These are phyloP conservation scores for Boletus reticulatus DNA, from an alignment of 768 basidiomycete genomes.

Conservation along the genomic window DNA sequence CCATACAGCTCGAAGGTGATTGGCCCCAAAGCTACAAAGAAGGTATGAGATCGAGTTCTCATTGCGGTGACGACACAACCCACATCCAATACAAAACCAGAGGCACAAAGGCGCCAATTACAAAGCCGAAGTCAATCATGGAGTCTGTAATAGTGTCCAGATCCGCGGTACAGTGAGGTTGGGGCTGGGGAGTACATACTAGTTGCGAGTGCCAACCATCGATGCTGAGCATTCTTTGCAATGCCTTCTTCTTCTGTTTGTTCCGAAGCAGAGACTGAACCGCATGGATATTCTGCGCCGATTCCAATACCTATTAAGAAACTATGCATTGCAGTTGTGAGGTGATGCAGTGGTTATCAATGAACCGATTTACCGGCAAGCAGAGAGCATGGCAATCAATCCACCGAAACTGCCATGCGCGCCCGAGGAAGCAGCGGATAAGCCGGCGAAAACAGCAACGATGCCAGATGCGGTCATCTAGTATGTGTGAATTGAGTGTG, in stretches of 20 bases:
- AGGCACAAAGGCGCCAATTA: constrained; percentile 76
- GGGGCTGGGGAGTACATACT: constrained; percentile 46
- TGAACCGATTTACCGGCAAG: constrained; percentile 56
- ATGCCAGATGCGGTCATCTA: constrained; percentile 83
- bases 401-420: constrained; percentile 69
- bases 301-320: constrained; percentile 89
- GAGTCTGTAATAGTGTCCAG: constrained; percentile 43
- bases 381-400: constrained; percentile 73
- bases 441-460: constrained; percentile 77
- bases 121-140: constrained; percentile 88
- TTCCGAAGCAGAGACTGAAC: constrained; percentile 85
- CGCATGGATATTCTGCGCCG: constrained; percentile 89
- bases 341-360: neutral
- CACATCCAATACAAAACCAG: constrained; percentile 89
- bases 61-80: constrained; percentile 22
- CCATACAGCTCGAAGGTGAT: constrained; percentile 87
- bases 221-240: constrained; percentile 75
- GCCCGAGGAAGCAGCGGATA: constrained; percentile 82
- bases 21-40: constrained; percentile 57
- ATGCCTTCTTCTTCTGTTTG: constrained; percentile 84
- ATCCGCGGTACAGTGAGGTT: neutral
- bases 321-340: constrained; percentile 34
- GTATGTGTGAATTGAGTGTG: constrained; percentile 11
- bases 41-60: neutral
- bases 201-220: constrained; percentile 86